Evolutionary conservation across 257 asterid genomes (phyloP).

Genomic region (Perilla frutescens): DNA sequence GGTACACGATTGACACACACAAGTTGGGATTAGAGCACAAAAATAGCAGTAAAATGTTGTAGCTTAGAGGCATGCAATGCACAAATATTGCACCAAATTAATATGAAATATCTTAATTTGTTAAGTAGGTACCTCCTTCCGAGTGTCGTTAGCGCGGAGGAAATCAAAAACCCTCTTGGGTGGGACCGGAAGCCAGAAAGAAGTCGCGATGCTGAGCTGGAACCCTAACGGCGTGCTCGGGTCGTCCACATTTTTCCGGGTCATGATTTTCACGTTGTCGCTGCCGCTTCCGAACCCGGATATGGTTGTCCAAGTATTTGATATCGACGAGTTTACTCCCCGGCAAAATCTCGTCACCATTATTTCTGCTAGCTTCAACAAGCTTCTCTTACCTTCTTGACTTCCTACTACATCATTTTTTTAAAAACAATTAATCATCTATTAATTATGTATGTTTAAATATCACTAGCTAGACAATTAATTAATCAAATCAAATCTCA

Average conservation of each 20-base stretch:
- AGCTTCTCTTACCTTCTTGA: slow-evolving; percentile 32
- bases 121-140: slow-evolving; percentile 40
- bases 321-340: slow-evolving; percentile 38
- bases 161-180: slow-evolving; percentile 45
- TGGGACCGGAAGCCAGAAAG: slow-evolving; percentile 55
- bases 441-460: no score
- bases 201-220: slow-evolving; percentile 43
- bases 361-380: slow-evolving; percentile 46
- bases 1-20: no score
- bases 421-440: neutral
- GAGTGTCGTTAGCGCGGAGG: slow-evolving; percentile 30
- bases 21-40: no score
- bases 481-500: slow-evolving; percentile 5
- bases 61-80: no score
- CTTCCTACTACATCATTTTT: neutral
- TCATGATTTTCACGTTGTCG: slow-evolving; percentile 43
- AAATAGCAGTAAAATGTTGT: no score
- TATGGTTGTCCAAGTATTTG: slow-evolving; percentile 50
- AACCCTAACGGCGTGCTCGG: slow-evolving; percentile 42
- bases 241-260: slow-evolving; percentile 45
- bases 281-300: slow-evolving; percentile 30
- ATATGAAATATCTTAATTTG: no score
- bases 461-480: no score
- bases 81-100: no score
- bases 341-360: slow-evolving; percentile 46